phyloP scores from a whole-genome alignment of 192 early-diverging fungal species.

The Backusella sp. region DNA sequence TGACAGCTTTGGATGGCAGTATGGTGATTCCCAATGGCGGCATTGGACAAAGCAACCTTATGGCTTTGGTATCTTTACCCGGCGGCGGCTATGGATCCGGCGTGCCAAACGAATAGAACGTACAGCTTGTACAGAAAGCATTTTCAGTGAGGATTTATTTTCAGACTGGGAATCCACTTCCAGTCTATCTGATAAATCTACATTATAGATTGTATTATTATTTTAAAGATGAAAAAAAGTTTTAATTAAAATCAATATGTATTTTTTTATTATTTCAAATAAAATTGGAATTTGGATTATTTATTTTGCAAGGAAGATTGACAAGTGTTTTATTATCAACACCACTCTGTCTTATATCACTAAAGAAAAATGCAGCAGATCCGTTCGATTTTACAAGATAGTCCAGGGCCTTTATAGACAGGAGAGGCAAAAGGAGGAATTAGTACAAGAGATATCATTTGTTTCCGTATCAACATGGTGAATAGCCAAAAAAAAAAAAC shows the following conservation, averaged over 20 bases:
- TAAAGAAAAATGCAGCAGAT: not conserved
- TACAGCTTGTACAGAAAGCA: not conserved
- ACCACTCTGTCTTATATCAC: not conserved
- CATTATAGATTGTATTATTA: not conserved
- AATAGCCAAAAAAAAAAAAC: not conserved
- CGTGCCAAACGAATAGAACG: not conserved
- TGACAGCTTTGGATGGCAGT: not conserved
- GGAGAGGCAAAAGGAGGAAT: not conserved
- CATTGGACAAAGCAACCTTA: not conserved
- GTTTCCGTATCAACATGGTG: not conserved
- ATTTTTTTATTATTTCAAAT: not conserved
- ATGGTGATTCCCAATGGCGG: not conserved
- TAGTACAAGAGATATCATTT: not conserved
- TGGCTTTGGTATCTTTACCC: not conserved
- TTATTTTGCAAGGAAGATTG: not conserved
- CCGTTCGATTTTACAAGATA: not conserved
- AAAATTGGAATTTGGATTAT: constrained; percentile 1
- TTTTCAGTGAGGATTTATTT: constrained; percentile 1
- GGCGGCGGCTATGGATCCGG: not conserved
- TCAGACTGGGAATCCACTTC: constrained; percentile 8
- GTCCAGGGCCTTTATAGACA: not conserved
- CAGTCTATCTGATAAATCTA: not conserved
- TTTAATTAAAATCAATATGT: not conserved
- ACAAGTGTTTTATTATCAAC: not conserved
- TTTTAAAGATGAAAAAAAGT: not conserved